Conservation (phyloP, 441 rosid genomes). For the Croton laevigatus region DNA sequence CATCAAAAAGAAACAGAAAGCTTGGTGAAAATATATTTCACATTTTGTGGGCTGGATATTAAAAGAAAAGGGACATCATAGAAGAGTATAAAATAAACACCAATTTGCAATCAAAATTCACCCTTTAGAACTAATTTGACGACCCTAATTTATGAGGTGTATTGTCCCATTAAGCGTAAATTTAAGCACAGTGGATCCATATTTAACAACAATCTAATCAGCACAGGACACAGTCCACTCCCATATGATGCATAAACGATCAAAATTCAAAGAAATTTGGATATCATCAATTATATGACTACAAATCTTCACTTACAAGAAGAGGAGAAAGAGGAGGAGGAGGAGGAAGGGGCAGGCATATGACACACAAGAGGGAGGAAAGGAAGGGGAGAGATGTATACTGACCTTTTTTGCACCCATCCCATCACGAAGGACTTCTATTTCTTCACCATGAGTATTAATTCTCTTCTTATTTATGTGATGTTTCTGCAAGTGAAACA, state of each 20-base stretch:
- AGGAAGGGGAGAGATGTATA: not conserved
- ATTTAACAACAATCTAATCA: not conserved
- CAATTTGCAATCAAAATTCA: not conserved
- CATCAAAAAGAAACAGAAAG: not conserved
- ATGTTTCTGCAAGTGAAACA: slow-evolving; percentile 56
- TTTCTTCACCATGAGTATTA: slow-evolving; percentile 61
- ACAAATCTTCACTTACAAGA: not conserved
- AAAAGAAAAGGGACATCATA: no score
- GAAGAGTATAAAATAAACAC: not conserved
- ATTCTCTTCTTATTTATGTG: slow-evolving; percentile 81
- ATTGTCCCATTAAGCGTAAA: not conserved
- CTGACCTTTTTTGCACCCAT: slow-evolving; percentile 87
- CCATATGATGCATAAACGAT: no score
- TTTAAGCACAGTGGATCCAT: not conserved
- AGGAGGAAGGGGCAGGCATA: not conserved
- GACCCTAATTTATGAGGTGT: not conserved
- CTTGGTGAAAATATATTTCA: not conserved
- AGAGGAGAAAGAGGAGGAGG: not conserved
- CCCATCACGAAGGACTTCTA: slow-evolving; percentile 69
- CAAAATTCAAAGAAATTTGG: not conserved
- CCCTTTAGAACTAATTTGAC: no score
- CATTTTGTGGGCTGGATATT: no score
- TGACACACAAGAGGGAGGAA: no score
- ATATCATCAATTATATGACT: not conserved
- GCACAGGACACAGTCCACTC: not conserved